Evolutionary conservation across 1,139 yeast species (phyloP).

Genomic region (Yamadazyma dendronema): DNA sequence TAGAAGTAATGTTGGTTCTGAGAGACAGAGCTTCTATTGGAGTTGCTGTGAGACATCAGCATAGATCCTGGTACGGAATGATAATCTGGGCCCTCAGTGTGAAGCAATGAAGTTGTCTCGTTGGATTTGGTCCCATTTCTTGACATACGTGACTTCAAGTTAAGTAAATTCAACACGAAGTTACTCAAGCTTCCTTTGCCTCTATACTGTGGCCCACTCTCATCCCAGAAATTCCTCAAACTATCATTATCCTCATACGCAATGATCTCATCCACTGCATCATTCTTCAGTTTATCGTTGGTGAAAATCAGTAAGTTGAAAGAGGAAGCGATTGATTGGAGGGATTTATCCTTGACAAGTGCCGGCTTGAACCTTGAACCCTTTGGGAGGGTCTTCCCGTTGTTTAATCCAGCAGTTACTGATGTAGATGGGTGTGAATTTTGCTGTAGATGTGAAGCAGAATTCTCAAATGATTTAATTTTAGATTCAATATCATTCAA

Average conservation of each 20-base stretch:
- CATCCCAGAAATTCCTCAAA: conserved; percentile 17
- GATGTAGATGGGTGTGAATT: too few species aligned
- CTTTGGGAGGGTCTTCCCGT: neutral
- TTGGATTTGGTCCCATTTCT: neutral
- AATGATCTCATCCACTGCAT: conserved; percentile 14
- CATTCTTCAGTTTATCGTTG: conserved; percentile 8
- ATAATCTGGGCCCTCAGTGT: conserved; percentile 16
- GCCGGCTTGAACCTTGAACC: conserved; percentile 4
- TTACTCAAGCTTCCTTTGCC: conserved; percentile 9
- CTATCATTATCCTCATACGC: conserved; percentile 18
- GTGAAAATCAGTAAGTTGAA: conserved; percentile 15
- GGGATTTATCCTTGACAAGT: conserved; percentile 12
- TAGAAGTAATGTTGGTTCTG: conserved; percentile 25
- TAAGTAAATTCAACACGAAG: conserved; percentile 11
- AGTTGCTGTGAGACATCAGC: conserved; percentile 13
- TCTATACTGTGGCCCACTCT: conserved; percentile 4
- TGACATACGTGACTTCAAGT: conserved; percentile 6
- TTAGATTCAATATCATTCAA: conserved; percentile 25
- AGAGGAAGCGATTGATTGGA: conserved; percentile 14
- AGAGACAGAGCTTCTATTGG: conserved; percentile 27
- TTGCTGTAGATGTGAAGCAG: too few species aligned
- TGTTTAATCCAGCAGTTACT: neutral
- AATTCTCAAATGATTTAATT: conserved; percentile 1
- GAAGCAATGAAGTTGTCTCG: neutral
- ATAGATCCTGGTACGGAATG: conserved; percentile 23